A percentile compares a stretch with the other conserved stretches of the same genome.
Conservation (phyloP, 2,329 filamentous ascomycete species). For the Hysterium pulicare region DNA sequence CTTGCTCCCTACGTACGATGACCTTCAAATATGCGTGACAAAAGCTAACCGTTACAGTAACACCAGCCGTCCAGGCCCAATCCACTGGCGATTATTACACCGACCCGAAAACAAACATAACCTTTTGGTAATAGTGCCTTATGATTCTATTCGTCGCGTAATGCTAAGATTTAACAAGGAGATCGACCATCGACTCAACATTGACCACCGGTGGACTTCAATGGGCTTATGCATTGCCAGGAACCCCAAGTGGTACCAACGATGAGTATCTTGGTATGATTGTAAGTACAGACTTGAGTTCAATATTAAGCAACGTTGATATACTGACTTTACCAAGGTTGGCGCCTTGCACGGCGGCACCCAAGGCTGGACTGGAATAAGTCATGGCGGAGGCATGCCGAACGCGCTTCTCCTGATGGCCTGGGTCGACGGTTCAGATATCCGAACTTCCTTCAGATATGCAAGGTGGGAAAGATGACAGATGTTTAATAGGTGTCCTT, state of each 20-base stretch:
- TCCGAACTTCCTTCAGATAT: conserved; percentile 32
- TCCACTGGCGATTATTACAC: conserved; percentile 21
- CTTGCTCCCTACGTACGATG: conserved; percentile 32
- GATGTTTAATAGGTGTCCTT: background rate
- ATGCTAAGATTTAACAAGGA: conserved; percentile 9
- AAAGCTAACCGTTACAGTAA: conserved; percentile 18
- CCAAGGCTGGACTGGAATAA: conserved; percentile 37
- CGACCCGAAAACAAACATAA: conserved; percentile 28
- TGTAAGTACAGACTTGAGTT: conserved; percentile 15
- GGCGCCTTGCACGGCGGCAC: conserved; percentile 23
- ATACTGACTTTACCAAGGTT: conserved; percentile 14
- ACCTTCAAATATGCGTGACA: background rate
- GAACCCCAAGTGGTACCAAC: conserved; percentile 16
- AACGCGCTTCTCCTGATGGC: conserved; percentile 32
- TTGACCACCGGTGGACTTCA: conserved; percentile 33
- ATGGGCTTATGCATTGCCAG: conserved; percentile 34
- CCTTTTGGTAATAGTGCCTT: conserved; percentile 22
- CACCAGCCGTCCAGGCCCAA: conserved; percentile 26
- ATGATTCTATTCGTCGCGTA: background rate
- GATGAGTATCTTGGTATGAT: conserved; percentile 39
- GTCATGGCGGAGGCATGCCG: conserved; percentile 35
- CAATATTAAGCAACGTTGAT: background rate
- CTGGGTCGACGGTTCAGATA: conserved; percentile 22
- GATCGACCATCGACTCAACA: conserved; percentile 19
- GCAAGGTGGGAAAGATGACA: conserved; percentile 20